Percentiles rank a stretch among this genome's conserved stretches.
phyloP scores from a whole-genome alignment of 2,329 filamentous ascomycete genomes.

The Xylariales sp. region DNA sequence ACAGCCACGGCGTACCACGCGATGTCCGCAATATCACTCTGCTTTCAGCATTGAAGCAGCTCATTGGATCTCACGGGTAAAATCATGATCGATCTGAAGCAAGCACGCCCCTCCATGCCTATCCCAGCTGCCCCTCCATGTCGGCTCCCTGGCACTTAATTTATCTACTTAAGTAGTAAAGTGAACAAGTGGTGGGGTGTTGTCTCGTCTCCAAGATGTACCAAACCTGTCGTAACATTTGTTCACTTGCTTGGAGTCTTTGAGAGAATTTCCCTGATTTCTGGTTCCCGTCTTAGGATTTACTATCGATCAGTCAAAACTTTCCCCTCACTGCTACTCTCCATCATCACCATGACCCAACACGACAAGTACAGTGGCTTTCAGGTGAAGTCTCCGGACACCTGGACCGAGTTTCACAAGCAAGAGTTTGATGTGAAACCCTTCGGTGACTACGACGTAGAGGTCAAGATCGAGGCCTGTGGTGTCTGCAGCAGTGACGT shows the following conservation, averaged over 20 bases:
- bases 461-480: constrained; percentile 43
- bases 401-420: constrained; percentile 16
- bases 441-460: constrained; percentile 43
- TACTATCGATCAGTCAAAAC: background rate
- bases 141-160: no score
- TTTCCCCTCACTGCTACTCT: no score
- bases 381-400: constrained; percentile 8
- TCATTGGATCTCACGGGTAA: constrained; percentile 4
- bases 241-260: background rate
- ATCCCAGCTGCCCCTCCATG: constrained; percentile 7
- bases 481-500: constrained; percentile 42
- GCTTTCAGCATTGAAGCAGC: background rate
- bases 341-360: constrained; percentile 6
- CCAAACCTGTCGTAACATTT: constrained; percentile 2
- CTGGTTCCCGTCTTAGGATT: background rate
- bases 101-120: background rate
- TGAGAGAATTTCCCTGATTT: background rate
- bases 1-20: constrained; percentile 26
- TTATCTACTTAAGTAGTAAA: background rate
- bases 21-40: constrained; percentile 51
- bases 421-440: constrained; percentile 34
- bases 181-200: constrained; percentile 6
- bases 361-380: constrained; percentile 11
- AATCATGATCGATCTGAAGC: background rate
- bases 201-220: constrained; percentile 6